Evolutionary conservation across 1,284 basidiomycete genomes (phyloP).

Genomic region (Austroboletus niveus): DNA sequence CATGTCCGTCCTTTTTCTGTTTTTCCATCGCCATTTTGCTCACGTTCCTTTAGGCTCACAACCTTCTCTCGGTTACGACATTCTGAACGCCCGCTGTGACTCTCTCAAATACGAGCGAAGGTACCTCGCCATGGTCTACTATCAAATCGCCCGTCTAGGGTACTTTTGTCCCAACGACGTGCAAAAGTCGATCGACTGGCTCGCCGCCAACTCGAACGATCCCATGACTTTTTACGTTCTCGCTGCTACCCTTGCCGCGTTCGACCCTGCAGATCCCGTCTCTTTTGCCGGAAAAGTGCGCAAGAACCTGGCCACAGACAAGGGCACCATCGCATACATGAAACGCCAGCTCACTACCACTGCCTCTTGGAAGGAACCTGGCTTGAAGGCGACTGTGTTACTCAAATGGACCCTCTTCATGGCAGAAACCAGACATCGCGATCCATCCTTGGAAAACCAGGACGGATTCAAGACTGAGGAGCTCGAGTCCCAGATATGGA

Average conservation of each 20-base stretch:
- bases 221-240: conserved; percentile 73
- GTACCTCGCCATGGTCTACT: conserved; percentile 59
- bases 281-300: conserved; percentile 44
- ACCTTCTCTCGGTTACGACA: conserved; percentile 58
- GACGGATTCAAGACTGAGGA: conserved; percentile 74
- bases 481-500: conserved; percentile 79
- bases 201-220: conserved; percentile 59
- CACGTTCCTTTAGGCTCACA: conserved; percentile 35
- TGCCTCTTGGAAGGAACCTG: conserved; percentile 67
- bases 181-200: conserved; percentile 63
- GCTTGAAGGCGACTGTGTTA: conserved; percentile 72
- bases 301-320: conserved; percentile 45
- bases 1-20: conserved; percentile 40
- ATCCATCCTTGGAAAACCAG: conserved; percentile 62
- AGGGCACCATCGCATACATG: conserved; percentile 51
- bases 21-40: background rate
- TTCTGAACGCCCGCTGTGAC: conserved; percentile 63
- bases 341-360: conserved; percentile 52
- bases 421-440: conserved; percentile 69
- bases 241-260: conserved; percentile 60
- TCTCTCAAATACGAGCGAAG: conserved; percentile 74
- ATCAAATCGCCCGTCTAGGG: conserved; percentile 63
- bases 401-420: conserved; percentile 89
- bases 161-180: conserved; percentile 59
- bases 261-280: conserved; percentile 66